phyloP scores from a whole-genome alignment of 1,139 yeast species.

The Suhomyces ambrosiae region DNA sequence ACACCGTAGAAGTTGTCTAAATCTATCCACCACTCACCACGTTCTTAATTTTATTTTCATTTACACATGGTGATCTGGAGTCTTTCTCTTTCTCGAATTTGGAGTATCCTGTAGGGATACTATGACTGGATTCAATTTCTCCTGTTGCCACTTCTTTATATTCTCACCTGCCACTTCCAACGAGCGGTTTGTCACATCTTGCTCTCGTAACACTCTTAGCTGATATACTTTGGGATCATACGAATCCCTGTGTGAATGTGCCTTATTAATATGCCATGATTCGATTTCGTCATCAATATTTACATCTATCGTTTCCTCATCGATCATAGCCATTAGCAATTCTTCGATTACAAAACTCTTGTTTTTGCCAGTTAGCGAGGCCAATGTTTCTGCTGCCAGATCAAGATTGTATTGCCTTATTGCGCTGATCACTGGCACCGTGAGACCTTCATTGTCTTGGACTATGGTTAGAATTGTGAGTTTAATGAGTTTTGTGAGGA shows the following conservation, averaged over 20 bases:
- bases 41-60: too few relatives aligned
- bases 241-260: constrained; percentile 32
- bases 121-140: constrained; percentile 19
- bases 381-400: constrained; percentile 14
- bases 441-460: constrained; percentile 28
- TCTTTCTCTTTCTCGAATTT: constrained; percentile 15
- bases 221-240: constrained; percentile 26
- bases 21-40: too few relatives aligned
- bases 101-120: constrained; percentile 9
- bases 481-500: constrained; percentile 28
- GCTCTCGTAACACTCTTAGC: constrained; percentile 25
- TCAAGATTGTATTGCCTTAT: constrained; percentile 25
- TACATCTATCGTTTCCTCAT: constrained; percentile 27
- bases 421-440: constrained; percentile 18
- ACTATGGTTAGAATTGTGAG: constrained; percentile 31
- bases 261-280: constrained; percentile 22
- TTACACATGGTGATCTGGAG: too few relatives aligned
- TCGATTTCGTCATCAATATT: constrained; percentile 32
- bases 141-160: constrained; percentile 26
- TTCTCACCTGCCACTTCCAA: constrained; percentile 20
- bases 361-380: constrained; percentile 6
- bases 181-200: constrained; percentile 25
- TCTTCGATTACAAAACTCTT: constrained; percentile 19
- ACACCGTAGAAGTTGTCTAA: too few relatives aligned
- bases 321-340: constrained; percentile 27